Evolutionary conservation across 306 rosid genomes (phyloP).

Genomic region (Calophaca sinica): DNA sequence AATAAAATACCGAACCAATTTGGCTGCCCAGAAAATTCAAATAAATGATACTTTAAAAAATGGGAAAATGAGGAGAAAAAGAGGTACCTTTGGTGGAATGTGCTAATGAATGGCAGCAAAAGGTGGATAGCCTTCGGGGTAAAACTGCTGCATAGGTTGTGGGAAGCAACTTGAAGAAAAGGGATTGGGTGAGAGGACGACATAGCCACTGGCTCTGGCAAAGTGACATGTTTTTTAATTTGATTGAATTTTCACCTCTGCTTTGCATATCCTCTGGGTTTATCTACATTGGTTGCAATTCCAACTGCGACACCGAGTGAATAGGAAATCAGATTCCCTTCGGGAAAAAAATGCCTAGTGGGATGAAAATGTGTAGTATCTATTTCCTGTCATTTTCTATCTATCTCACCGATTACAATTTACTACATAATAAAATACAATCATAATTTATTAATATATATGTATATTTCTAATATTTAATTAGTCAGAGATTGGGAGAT

Average conservation of each 20-base stretch:
- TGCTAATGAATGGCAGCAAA: constrained; percentile 47
- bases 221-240: constrained; percentile 45
- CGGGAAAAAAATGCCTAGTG: no score
- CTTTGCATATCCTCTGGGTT: background rate
- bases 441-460: no score
- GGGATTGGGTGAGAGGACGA: constrained; percentile 46
- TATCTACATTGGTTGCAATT: background rate
- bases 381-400: no score
- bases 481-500: no score
- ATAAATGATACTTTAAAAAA: background rate
- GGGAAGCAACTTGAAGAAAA: constrained; percentile 51
- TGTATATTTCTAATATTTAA: no score
- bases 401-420: no score
- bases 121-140: background rate
- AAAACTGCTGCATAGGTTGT: constrained; percentile 27
- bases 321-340: no score
- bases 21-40: constrained; percentile 35
- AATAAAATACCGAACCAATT: background rate
- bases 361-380: no score
- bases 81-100: constrained; percentile 45
- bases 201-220: constrained; percentile 37
- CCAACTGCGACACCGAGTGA: no score
- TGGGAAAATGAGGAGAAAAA: constrained; percentile 8
- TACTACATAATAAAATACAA: no score
- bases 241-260: constrained; percentile 3